Base-by-base conservation (phyloP, 2,329 filamentous ascomycete species). In the Pseudocercospora vitis region DNA sequence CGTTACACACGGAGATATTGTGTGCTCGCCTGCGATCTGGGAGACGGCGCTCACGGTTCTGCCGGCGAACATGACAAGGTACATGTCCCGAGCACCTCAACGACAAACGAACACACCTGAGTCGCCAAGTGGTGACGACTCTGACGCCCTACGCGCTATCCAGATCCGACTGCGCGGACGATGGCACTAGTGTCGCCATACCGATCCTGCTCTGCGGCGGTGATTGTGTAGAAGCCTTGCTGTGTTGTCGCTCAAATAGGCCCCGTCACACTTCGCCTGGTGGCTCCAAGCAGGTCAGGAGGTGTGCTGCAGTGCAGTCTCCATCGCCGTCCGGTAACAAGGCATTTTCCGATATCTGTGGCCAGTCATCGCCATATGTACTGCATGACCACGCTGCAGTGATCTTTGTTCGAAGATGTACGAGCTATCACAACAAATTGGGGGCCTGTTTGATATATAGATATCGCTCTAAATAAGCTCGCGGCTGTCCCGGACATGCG, bases 221-320 rank as follows among this genome's bases (percentile, higher is more conserved):
- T 40, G 37, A 19, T 40, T 19, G 16, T n/a, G n/a, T 24, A 7
- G 21, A 12, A 40, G 37, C 37, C 37, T 42, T 42, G 37, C 19
- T 42, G 37, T 42, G 37, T 21, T 42, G 37, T 42, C 37, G 37
- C 37, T 42, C 37, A 42, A 42, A 18, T 23, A n/a, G 37, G n/a
- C n/a, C n/a, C 37, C 14, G 37, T 42, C 37, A 42, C 24, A 42
- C 37, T 42, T 18, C 37, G 9, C n/a, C 9, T 40, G 37, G 37
- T 40, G 14, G 19, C 23, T n/a, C 37, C 19, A 40, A 21, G 37
- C 37, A 19, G 37, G 19, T 40, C 37, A 40, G 37, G 37, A 40
- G 37, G 19, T 37, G 33, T 37, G 33, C 33, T 37, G 18, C 16
- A 19, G 21, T 14, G 18, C 37, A 42, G 18, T 42, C 12, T 24